A percentile compares a stretch with the other conserved stretches of the same genome.
Evolutionary conservation across 2,329 filamentous ascomycete genomes (phyloP).

Genomic region (Exophiala sp.): DNA sequence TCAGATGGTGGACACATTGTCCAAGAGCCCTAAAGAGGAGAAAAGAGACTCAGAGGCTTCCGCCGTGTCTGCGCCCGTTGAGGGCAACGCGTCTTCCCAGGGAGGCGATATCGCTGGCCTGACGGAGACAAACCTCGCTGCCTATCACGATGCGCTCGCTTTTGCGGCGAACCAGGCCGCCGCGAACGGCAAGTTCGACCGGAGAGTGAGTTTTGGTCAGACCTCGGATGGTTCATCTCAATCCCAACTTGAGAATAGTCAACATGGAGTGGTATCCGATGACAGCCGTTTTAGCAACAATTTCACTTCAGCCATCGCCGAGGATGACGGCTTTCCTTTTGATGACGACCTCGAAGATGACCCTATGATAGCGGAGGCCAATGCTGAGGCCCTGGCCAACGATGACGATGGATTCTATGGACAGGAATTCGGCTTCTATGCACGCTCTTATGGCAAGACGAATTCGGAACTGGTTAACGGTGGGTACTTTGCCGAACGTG

Average conservation of each 20-base stretch:
- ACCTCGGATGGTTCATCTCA: slow-evolving; percentile 35
- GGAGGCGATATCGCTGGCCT: slow-evolving; percentile 32
- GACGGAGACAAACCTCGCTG: slow-evolving; percentile 56
- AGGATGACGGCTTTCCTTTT: slow-evolving; percentile 48
- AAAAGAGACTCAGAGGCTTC: not conserved
- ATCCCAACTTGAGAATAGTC: slow-evolving; percentile 36
- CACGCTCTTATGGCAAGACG: slow-evolving; percentile 47
- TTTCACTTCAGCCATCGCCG: slow-evolving; percentile 36
- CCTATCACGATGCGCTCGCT: slow-evolving; percentile 78
- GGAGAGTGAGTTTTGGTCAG: slow-evolving; percentile 49
- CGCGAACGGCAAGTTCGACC: slow-evolving; percentile 66
- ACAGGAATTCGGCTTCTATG: slow-evolving; percentile 94
- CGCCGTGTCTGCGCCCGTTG: not conserved
- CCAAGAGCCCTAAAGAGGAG: not conserved
- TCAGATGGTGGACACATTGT: not conserved
- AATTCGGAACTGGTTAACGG: slow-evolving; percentile 64
- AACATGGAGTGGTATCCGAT: slow-evolving; percentile 45
- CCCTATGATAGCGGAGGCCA: slow-evolving; percentile 87
- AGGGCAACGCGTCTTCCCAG: slow-evolving; percentile 1
- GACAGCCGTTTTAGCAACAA: slow-evolving; percentile 46
- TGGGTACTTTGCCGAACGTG: slow-evolving; percentile 79
- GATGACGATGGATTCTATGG: slow-evolving; percentile 94
- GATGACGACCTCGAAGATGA: slow-evolving; percentile 72
- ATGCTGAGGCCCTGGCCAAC: slow-evolving; percentile 84
- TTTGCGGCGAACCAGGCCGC: slow-evolving; percentile 73